Conservation (phyloP, 139 green algal species). For the Diplosphaera chodatii region DNA sequence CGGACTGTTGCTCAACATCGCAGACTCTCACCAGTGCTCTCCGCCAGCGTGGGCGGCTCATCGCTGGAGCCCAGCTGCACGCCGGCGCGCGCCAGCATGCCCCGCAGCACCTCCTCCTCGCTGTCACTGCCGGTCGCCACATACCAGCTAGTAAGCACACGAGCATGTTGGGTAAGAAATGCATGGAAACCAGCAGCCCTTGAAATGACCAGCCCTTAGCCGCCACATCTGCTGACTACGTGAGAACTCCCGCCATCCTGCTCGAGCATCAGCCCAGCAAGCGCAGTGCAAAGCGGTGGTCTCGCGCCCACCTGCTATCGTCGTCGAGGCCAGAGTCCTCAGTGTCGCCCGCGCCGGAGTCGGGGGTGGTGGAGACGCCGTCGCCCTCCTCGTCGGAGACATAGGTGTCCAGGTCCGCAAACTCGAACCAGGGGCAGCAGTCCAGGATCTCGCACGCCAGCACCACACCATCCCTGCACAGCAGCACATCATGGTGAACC, state of each 20-base stretch:
- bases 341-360: neutral
- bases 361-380: neutral
- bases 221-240: no score
- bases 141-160: no score
- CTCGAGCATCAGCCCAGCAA: no score
- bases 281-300: no score
- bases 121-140: neutral
- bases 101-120: constrained; percentile 37
- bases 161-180: no score
- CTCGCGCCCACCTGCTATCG: neutral
- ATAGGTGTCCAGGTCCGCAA: constrained; percentile 38
- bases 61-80: constrained; percentile 29
- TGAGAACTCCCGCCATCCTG: no score
- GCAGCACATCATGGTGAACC: neutral
- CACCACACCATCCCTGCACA: constrained; percentile 35
- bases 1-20: no score
- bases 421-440: constrained; percentile 58
- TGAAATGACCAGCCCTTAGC: no score
- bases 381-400: constrained; percentile 28
- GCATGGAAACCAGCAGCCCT: no score
- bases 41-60: neutral
- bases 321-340: neutral
- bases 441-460: constrained; percentile 60
- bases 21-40: neutral
- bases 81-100: constrained; percentile 25